These are phyloP conservation scores for Prinsepia uniflora DNA, from an alignment of 306 rosid genomes.

Conservation along the genomic window DNA sequence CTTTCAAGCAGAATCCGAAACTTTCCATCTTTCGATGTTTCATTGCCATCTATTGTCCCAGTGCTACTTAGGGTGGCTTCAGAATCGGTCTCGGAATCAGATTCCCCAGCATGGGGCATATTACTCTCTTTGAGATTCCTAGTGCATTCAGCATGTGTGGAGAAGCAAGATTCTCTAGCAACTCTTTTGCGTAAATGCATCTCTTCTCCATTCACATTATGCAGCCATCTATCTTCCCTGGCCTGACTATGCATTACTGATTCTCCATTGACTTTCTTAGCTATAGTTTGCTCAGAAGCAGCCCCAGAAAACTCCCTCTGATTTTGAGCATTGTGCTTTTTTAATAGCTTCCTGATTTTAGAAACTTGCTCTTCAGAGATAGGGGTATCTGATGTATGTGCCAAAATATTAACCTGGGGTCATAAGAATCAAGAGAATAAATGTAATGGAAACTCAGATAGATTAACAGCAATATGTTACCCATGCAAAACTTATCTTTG, in stretches of 20 bases:
- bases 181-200: conserved; percentile 58
- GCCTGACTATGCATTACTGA: conserved; percentile 37
- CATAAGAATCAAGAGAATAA: conserved; percentile 22
- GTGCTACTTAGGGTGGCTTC: conserved; percentile 26
- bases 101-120: conserved; percentile 33
- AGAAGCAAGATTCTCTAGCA: conserved; percentile 47
- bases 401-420: conserved; percentile 86
- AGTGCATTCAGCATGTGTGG: conserved; percentile 27
- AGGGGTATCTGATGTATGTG: conserved; percentile 64
- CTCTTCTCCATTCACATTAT: conserved; percentile 39
- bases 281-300: conserved; percentile 37
- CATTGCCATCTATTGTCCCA: conserved; percentile 24
- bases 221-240: conserved; percentile 28
- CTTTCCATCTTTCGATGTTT: conserved; percentile 25
- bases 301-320: conserved; percentile 38
- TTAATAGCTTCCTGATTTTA: conserved; percentile 63
- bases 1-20: conserved; percentile 27
- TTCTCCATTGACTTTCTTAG: conserved; percentile 32
- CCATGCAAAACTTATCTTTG: not conserved
- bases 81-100: conserved; percentile 33
- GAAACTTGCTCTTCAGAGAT: conserved; percentile 68
- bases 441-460: conserved; percentile 21
- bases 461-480: not conserved
- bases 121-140: conserved; percentile 34
- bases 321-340: conserved; percentile 59